phyloP scores from a whole-genome alignment of 306 rosid species.

The Casuarina cunninghamiana region DNA sequence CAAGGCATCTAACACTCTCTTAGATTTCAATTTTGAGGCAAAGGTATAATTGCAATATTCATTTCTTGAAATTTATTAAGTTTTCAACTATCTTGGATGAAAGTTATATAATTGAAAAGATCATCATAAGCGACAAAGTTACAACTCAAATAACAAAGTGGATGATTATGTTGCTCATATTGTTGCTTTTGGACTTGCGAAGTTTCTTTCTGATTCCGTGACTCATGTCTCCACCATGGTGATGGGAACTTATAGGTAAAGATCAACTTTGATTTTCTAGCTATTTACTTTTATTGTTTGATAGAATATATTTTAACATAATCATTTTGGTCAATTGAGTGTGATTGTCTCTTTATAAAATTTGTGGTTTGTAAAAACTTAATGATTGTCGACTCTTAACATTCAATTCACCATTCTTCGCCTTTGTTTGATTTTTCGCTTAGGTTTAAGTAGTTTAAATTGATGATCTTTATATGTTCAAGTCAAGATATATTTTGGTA shows the following conservation, averaged over 20 bases:
- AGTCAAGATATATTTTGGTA: background rate
- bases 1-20: slow-evolving; percentile 78
- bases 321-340: background rate
- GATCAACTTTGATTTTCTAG: slow-evolving; percentile 32
- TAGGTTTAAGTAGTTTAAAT: background rate
- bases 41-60: slow-evolving; percentile 45
- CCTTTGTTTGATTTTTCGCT: background rate
- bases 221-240: slow-evolving; percentile 97
- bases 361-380: background rate
- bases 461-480: background rate
- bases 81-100: background rate
- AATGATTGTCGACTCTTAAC: background rate
- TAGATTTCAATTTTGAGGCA: slow-evolving; percentile 90
- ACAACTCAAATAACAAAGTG: background rate
- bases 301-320: too few relatives aligned
- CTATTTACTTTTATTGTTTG: too few relatives aligned
- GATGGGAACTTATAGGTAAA: slow-evolving; percentile 97
- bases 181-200: slow-evolving; percentile 96
- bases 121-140: background rate
- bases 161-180: slow-evolving; percentile 48
- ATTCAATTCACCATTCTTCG: background rate
- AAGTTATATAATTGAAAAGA: background rate
- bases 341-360: background rate
- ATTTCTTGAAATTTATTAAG: background rate
- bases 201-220: slow-evolving; percentile 68